Evolutionary conservation across 116 monocot species (phyloP).

Genomic region (Iris pallida): DNA sequence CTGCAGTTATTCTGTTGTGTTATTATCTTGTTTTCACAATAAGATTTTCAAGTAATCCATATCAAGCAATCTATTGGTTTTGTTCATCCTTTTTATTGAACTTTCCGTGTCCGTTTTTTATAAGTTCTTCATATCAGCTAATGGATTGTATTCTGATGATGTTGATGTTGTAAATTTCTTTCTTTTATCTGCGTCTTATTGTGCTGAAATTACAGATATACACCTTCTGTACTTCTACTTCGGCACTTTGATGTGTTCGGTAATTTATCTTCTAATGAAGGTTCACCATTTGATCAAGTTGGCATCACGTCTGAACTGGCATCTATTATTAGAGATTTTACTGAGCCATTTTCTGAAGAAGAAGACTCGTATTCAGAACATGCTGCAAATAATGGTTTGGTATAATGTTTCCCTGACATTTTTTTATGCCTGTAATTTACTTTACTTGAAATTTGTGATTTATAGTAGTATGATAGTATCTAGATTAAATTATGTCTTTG

Average conservation of each 20-base stretch:
- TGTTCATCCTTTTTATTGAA: too few relatives aligned
- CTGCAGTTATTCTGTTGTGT: too few relatives aligned
- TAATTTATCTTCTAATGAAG: slow-evolving; percentile 64
- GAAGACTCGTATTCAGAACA: slow-evolving; percentile 19
- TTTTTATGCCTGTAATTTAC: background rate
- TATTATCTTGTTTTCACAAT: too few relatives aligned
- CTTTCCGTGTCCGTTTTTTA: too few relatives aligned
- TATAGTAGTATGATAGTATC: too few relatives aligned
- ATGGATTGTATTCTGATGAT: background rate
- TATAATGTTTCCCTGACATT: slow-evolving; percentile 20
- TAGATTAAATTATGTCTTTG: too few relatives aligned
- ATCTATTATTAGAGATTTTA: slow-evolving; percentile 69
- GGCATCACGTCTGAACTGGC: slow-evolving; percentile 60
- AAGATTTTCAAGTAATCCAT: background rate
- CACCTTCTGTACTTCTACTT: slow-evolving; percentile 59
- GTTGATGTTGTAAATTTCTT: background rate
- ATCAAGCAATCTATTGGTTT: background rate
- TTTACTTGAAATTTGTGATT: background rate
- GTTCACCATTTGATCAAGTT: slow-evolving; percentile 59
- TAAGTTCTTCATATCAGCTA: too few relatives aligned
- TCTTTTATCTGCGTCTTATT: background rate
- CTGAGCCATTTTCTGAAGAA: slow-evolving; percentile 43
- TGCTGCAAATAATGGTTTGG: slow-evolving; percentile 26
- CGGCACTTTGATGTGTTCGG: slow-evolving; percentile 75
- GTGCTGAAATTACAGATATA: background rate